Conservation (phyloP, 2,329 filamentous ascomycete genomes). For the Exophiala oligosperma region DNA sequence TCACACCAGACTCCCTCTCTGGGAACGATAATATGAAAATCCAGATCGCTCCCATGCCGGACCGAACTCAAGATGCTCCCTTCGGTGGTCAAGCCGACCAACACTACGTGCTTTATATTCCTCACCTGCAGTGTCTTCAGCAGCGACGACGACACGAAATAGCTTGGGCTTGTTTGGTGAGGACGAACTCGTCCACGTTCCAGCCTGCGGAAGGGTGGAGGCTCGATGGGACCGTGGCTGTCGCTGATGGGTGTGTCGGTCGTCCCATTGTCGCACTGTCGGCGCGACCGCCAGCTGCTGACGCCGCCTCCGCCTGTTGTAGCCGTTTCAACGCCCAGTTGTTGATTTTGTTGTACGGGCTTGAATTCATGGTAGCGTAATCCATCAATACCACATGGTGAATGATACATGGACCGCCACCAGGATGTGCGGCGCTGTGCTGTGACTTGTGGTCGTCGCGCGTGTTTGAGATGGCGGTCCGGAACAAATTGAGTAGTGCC, state of each 20-base stretch:
- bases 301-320: background rate
- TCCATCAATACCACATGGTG: background rate
- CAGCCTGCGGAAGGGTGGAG: background rate
- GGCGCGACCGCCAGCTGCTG: background rate
- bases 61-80: background rate
- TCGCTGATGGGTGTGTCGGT: background rate
- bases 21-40: slow-evolving; percentile 4
- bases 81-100: background rate
- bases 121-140: background rate
- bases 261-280: too few relatives aligned
- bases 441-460: too few relatives aligned
- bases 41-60: background rate
- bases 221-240: background rate
- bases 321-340: slow-evolving; percentile 1
- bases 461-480: background rate
- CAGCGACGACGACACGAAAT: background rate
- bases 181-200: background rate
- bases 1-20: slow-evolving; percentile 2
- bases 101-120: background rate
- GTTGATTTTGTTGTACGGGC: background rate
- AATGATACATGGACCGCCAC: background rate
- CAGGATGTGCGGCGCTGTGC: too few relatives aligned
- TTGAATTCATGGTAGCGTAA: background rate
- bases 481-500: background rate
- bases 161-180: slow-evolving; percentile 2